These are phyloP conservation scores for Leccinum truebloodii DNA, from an alignment of 768 basidiomycete species.

Conservation along the genomic window DNA sequence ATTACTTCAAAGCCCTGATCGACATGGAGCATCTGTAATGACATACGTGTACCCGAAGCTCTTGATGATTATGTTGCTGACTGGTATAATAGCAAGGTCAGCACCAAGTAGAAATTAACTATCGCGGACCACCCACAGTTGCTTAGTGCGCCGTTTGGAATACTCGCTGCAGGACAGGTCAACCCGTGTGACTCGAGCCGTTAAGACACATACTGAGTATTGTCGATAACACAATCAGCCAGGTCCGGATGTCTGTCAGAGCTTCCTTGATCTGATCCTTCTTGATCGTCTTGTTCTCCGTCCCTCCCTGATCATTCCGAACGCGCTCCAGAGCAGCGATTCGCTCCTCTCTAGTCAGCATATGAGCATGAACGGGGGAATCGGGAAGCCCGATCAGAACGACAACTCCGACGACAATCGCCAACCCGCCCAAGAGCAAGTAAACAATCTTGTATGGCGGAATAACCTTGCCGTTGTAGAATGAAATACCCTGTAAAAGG, in stretches of 20 bases:
- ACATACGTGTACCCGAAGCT: slow-evolving; percentile 64
- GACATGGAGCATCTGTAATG: neutral
- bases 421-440: too few species aligned
- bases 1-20: neutral
- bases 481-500: too few species aligned
- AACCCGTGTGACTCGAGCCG: neutral
- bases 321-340: slow-evolving; percentile 63
- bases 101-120: neutral
- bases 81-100: slow-evolving; percentile 30
- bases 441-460: too few species aligned
- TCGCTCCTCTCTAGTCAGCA: too few species aligned
- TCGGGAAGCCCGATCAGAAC: too few species aligned
- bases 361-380: too few species aligned
- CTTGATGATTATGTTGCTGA: slow-evolving; percentile 63
- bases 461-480: too few species aligned
- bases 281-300: slow-evolving; percentile 60
- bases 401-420: too few species aligned
- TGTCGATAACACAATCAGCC: slow-evolving; percentile 60
- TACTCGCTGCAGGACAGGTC: slow-evolving; percentile 46
- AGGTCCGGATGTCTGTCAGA: slow-evolving; percentile 56
- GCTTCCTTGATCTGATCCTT: slow-evolving; percentile 59
- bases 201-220: slow-evolving; percentile 47
- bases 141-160: slow-evolving; percentile 63
- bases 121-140: slow-evolving; percentile 46
- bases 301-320: slow-evolving; percentile 64